These are phyloP conservation scores for Diaporthe sp. DNA, from an alignment of 2,329 filamentous ascomycete species.

Conservation along the genomic window DNA sequence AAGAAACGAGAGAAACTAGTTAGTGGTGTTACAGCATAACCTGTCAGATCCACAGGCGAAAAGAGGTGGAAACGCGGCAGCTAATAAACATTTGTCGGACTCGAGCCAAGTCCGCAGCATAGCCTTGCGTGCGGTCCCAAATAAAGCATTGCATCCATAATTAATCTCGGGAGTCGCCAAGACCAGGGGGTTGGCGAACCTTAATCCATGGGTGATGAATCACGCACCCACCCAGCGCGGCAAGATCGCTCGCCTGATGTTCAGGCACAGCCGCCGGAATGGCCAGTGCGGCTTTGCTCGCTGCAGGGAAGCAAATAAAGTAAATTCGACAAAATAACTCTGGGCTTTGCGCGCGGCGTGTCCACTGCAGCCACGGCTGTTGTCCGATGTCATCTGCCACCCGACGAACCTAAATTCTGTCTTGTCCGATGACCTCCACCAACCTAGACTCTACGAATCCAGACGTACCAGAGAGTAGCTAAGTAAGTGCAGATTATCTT, in stretches of 20 bases:
- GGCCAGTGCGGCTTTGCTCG: slow-evolving; percentile 15
- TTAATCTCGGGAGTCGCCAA: slow-evolving; percentile 22
- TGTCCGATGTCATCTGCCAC: slow-evolving; percentile 12
- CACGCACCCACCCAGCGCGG: slow-evolving; percentile 7
- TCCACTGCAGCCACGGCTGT: background rate
- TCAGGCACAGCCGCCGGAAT: slow-evolving; percentile 15
- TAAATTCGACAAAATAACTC: background rate
- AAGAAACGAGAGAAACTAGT: slow-evolving; percentile 23
- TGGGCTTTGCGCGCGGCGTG: slow-evolving; percentile 4
- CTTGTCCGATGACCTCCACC: background rate
- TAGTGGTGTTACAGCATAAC: background rate
- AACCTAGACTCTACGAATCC: background rate
- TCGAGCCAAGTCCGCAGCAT: slow-evolving; percentile 1
- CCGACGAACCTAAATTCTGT: slow-evolving; percentile 10
- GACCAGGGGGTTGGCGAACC: slow-evolving; percentile 6
- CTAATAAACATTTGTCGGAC: slow-evolving; percentile 10
- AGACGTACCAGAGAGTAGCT: too few species aligned
- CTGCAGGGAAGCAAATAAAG: background rate
- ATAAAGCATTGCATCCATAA: slow-evolving; percentile 25
- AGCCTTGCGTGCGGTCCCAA: slow-evolving; percentile 1
- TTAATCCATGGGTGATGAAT: slow-evolving; percentile 27
- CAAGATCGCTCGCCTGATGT: slow-evolving; percentile 2
- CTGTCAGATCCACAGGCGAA: background rate
- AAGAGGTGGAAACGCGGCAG: background rate
- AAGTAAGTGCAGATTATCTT: too few species aligned